phyloP scores from a whole-genome alignment of 768 basidiomycete genomes.

The Lactarius pseudohatsudake region DNA sequence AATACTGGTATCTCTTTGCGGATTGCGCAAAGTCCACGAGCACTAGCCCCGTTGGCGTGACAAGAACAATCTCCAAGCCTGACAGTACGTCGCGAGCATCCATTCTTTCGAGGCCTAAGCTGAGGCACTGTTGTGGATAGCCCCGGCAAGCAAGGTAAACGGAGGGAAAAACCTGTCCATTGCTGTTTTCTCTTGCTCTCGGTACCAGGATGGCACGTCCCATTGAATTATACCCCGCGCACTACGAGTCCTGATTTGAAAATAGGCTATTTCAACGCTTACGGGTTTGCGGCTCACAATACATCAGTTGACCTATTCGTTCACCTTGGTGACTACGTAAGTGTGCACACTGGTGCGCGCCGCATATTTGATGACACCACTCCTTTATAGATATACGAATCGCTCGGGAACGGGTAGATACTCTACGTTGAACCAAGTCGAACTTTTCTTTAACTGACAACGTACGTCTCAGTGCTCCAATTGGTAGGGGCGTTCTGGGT shows the following conservation, averaged over 20 bases:
- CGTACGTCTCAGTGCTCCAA: constrained; percentile 38
- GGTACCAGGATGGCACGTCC: constrained; percentile 47
- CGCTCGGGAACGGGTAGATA: constrained; percentile 38
- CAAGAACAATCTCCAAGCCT: constrained; percentile 49
- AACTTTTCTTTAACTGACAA: background rate
- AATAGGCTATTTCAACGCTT: constrained; percentile 60
- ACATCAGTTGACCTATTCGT: constrained; percentile 53
- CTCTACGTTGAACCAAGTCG: background rate
- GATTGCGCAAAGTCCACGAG: constrained; percentile 50
- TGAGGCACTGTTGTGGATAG: constrained; percentile 32
- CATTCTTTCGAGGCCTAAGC: background rate
- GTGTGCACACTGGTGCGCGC: constrained; percentile 22
- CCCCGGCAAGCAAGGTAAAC: constrained; percentile 48
- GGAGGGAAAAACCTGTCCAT: constrained; percentile 52
- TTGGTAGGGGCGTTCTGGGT: constrained; percentile 51
- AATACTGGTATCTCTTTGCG: constrained; percentile 55
- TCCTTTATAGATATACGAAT: constrained; percentile 49
- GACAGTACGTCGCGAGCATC: constrained; percentile 40
- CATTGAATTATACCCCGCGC: background rate
- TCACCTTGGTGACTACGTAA: constrained; percentile 61
- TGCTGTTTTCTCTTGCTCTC: constrained; percentile 61
- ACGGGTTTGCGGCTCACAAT: constrained; percentile 54
- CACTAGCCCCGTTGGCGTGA: constrained; percentile 49
- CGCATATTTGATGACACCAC: background rate
- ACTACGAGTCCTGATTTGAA: background rate